Base-by-base conservation (phyloP, 768 basidiomycete species). In the Obba rivulosa region DNA sequence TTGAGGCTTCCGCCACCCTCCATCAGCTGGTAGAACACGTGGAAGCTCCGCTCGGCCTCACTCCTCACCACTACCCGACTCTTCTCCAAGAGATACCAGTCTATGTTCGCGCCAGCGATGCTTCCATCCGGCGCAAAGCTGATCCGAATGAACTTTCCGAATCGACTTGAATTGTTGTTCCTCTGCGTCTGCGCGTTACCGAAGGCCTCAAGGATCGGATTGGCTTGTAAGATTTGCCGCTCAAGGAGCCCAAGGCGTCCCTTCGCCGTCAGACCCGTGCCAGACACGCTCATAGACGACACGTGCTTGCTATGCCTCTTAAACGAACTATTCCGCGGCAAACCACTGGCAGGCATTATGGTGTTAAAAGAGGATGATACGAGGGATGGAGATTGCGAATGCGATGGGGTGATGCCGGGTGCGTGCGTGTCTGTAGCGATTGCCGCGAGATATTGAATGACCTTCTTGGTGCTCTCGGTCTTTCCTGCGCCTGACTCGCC, bases 401-500 rank as follows among this genome's bases (percentile, higher is more conserved):
- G 86, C 0, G 85, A 78, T 4, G 57, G 56, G 18, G 77, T 67
- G 3, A 74, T 62, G 14, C 74, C 62, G 8, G 79, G 72, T 16
- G 72, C 69, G 57, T 88, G 80, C 1, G 78, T 73, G 57, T 93
- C 90, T 10, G 90, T 81, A 2, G 96, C 96, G 57, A 98, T 97
- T 7, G 96, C 92, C 1, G 96, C 95, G 36, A 99, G 81, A 68
- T 98, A 99, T 65, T 98, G 96, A 46, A 99, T 99, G 60, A 98
- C 95, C 62, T 98, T 98, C 77, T 99, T 98, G 13, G 88, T 90
- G 69, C 95, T 98, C 64, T 98, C 96, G 2, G 96, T 99, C 75
- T 98, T 99, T 38, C 96, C 96, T 3, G 96, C 96, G 31, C 96
- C 96, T 8, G 96, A 98, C 74, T 99, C 96, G 37, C 96, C 96